Evolutionary conservation across 805 yeast genomes (phyloP).

Genomic region (Saturnispora ahearnii): DNA sequence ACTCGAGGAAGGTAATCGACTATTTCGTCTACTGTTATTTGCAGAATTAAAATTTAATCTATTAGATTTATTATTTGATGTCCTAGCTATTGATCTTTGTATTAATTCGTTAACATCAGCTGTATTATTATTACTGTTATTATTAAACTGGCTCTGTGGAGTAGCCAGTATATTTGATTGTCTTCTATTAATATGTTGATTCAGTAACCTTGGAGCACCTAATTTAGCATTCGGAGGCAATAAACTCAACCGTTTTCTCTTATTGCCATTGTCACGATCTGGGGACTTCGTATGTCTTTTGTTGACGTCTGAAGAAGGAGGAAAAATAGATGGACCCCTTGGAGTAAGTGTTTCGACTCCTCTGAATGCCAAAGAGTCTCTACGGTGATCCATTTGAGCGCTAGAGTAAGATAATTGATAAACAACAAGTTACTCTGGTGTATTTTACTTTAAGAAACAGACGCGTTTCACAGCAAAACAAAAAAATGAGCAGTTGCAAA

Average conservation of each 20-base stretch:
- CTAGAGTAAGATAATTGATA: background rate
- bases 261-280: slow-evolving; percentile 7
- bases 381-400: background rate
- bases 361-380: background rate
- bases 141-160: background rate
- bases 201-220: slow-evolving; percentile 25
- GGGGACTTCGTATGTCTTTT: slow-evolving; percentile 10
- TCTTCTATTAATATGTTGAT: slow-evolving; percentile 17
- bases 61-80: background rate
- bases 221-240: slow-evolving; percentile 22
- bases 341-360: slow-evolving; percentile 12
- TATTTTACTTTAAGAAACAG: background rate
- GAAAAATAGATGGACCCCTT: slow-evolving; percentile 15
- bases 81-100: slow-evolving; percentile 23
- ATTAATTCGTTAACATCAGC: slow-evolving; percentile 20
- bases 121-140: background rate
- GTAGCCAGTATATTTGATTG: slow-evolving; percentile 15
- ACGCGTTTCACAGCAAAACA: background rate
- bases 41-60: slow-evolving; percentile 2
- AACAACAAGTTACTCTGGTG: no score
- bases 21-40: slow-evolving; percentile 13
- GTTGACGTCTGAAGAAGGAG: slow-evolving; percentile 10
- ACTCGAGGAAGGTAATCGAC: slow-evolving; percentile 9
- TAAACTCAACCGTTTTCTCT: slow-evolving; percentile 23
- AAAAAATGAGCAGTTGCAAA: background rate